phyloP scores from a whole-genome alignment of 2,329 filamentous ascomycete species.

The Hirsutella thompsonii region DNA sequence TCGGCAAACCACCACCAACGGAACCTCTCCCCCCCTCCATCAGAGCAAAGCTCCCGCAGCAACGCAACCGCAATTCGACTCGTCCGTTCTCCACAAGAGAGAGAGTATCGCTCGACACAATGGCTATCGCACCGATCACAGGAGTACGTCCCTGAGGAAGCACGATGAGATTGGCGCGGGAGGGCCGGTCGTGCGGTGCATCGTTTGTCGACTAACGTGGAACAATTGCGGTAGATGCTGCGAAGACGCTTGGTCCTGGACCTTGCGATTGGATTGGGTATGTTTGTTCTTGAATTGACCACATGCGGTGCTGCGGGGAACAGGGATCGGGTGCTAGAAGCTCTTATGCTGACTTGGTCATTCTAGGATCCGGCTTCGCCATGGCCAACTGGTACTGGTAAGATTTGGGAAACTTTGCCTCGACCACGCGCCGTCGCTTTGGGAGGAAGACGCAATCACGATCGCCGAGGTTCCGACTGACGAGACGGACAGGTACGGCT shows the following conservation, averaged over 20 bases:
- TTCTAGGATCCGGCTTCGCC: conserved; percentile 37
- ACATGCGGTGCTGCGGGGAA: neutral
- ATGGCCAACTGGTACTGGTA: conserved; percentile 48
- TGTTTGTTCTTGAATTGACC: conserved; percentile 14
- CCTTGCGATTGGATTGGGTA: conserved; percentile 42
- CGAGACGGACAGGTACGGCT: conserved; percentile 40
- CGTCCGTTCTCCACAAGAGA: conserved; percentile 3
- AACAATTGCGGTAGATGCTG: conserved; percentile 38
- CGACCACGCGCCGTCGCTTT: too few species aligned
- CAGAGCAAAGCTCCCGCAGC: neutral
- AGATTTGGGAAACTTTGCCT: conserved; percentile 10
- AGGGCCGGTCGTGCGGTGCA: neutral
- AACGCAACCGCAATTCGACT: conserved; percentile 4
- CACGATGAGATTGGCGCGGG: neutral
- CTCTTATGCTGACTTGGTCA: conserved; percentile 18
- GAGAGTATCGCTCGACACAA: conserved; percentile 21
- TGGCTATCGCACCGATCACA: conserved; percentile 45
- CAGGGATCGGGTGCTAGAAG: neutral
- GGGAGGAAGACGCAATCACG: too few species aligned
- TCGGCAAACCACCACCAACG: too few species aligned
- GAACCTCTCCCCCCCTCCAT: neutral
- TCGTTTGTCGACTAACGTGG: neutral
- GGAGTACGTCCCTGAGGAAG: conserved; percentile 34
- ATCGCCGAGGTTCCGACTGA: conserved; percentile 4
- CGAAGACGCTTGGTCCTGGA: conserved; percentile 45